phyloP scores from a whole-genome alignment of 257 asterid species.

The Scutellaria baicalensis region DNA sequence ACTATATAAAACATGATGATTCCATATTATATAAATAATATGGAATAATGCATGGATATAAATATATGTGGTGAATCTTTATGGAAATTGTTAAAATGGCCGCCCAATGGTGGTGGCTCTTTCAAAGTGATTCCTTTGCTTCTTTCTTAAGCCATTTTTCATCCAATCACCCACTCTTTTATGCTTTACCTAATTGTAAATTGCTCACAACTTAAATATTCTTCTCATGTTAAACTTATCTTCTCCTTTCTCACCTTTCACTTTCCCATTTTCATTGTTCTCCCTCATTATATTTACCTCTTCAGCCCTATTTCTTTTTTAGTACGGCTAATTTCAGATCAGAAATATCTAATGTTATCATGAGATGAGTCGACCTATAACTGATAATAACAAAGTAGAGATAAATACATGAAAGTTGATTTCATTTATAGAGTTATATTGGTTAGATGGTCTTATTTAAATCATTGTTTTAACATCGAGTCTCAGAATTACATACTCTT shows the following conservation, averaged over 20 bases:
- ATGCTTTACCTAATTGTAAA: slow-evolving; percentile 39
- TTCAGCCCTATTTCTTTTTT: too few relatives aligned
- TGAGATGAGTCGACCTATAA: too few relatives aligned
- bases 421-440: too few relatives aligned
- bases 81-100: slow-evolving; percentile 23
- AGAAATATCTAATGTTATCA: too few relatives aligned
- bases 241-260: slow-evolving; percentile 15
- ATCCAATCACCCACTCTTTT: slow-evolving; percentile 39
- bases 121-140: slow-evolving; percentile 56
- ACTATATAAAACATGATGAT: background rate
- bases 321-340: too few relatives aligned
- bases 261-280: slow-evolving; percentile 8
- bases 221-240: slow-evolving; percentile 32
- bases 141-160: slow-evolving; percentile 73
- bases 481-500: too few relatives aligned
- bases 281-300: background rate
- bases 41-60: background rate
- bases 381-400: too few relatives aligned
- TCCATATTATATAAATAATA: background rate
- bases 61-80: slow-evolving; percentile 7
- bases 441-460: too few relatives aligned
- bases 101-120: slow-evolving; percentile 42
- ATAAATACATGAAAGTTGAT: too few relatives aligned
- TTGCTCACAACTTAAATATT: slow-evolving; percentile 19
- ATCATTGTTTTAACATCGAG: too few relatives aligned